Conservation (phyloP, 139 green algal genomes). For the Chlamydomonas urium region DNA sequence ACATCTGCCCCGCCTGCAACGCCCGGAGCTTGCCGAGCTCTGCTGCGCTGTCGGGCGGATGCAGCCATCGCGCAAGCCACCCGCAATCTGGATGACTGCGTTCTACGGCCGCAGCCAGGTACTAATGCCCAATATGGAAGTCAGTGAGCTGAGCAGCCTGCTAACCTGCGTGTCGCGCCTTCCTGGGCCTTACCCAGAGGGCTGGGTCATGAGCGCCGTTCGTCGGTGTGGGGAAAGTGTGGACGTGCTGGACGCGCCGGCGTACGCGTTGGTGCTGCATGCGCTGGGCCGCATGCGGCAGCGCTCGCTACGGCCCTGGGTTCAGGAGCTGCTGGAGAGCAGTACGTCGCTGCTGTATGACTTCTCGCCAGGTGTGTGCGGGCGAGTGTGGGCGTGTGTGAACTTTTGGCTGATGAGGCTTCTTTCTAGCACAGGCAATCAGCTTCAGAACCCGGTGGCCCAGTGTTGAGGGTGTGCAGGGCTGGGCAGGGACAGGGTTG, state of each 20-base stretch:
- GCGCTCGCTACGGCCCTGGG: background rate
- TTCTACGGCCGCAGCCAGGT: slow-evolving; percentile 4
- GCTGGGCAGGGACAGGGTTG: no score
- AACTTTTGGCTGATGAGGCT: no score
- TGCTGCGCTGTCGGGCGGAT: background rate
- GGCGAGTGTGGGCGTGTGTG: no score
- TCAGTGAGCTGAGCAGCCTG: background rate
- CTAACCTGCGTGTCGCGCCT: background rate
- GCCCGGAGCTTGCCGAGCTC: background rate
- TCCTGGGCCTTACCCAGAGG: background rate
- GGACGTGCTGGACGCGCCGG: slow-evolving; percentile 18
- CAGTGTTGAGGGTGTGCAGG: no score
- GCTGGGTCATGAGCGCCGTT: background rate
- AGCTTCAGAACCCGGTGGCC: no score
- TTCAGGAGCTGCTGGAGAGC: slow-evolving; percentile 17
- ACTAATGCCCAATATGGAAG: background rate
- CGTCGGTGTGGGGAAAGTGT: background rate
- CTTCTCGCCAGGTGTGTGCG: slow-evolving; percentile 16
- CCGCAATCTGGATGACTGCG: background rate
- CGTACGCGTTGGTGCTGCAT: slow-evolving; percentile 18
- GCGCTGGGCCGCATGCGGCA: slow-evolving; percentile 5
- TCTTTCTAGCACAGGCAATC: no score
- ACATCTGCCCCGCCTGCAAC: background rate
- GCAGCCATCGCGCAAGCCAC: background rate
- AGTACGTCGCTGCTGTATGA: slow-evolving; percentile 9